Base-by-base conservation (phyloP, 2,329 filamentous ascomycete species). In the Moelleriella libera region DNA sequence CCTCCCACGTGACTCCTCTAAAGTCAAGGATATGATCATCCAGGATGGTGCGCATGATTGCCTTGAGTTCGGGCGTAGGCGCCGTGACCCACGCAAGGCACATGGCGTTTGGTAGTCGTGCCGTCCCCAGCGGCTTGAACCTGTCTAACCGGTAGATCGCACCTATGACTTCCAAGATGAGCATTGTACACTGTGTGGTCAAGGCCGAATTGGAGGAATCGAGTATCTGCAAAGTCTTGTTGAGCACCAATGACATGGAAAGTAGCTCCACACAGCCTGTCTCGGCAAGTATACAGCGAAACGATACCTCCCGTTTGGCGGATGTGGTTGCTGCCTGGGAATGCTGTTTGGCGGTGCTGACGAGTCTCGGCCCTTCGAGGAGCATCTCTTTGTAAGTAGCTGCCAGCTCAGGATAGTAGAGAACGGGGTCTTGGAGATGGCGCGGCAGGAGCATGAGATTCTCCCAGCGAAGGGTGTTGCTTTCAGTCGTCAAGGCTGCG, bases 211-310 rank as follows among this genome's bases (percentile, higher is more conserved):
- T 10, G 40, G n/a, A 10, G 1, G 30, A 14, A 30, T 43, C 30
- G 6, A 47, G 31, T 6, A 47, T 47, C 28, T 43, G 45, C 45
- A 47, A 29, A n/a, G 40, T 32, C 41, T 9, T 43, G 41, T 47
- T 44, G 30, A 47, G 45, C 40, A 47, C 45, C 12, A 47, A 41
- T 10, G 45, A 34, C 45, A 47, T 44, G 45, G 41, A 39, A 7
- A 47, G 31, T 5, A 47, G 29, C 41, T 47, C 45, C 28, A 43
- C 40, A 30, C 42, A 34, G 41, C 45, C 45, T 6, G 45, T 47
- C n/a, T 47, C 45, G 40, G 28, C 31, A 6, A 47, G 45, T 8
- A 47, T 47, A 28, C 41, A 46, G 10, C 31, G 45, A 6, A 46
- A 41, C 7, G 37, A 11, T 5, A 42, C 21, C n/a, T n/a, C 6